These are phyloP conservation scores for Fragaria ananassa DNA, from an alignment of 306 rosid species.

Conservation along the genomic window DNA sequence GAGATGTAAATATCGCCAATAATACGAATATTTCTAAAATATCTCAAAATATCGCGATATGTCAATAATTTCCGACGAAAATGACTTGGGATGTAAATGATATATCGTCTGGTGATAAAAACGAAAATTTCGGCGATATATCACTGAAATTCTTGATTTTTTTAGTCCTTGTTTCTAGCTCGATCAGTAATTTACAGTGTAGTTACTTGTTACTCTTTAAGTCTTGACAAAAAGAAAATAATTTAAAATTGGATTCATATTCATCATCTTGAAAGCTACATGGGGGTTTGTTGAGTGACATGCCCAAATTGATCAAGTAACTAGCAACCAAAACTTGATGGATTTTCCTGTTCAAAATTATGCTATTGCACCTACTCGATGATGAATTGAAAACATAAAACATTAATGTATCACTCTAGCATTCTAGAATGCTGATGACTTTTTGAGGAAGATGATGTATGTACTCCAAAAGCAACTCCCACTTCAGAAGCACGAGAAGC, in stretches of 20 bases:
- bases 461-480: background rate
- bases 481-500: background rate
- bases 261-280: background rate
- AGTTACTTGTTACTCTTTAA: no score
- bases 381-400: background rate
- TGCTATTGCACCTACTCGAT: background rate
- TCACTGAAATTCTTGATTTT: no score
- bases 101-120: no score
- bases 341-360: background rate
- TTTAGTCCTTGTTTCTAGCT: no score
- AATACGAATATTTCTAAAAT: no score
- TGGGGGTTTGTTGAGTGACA: background rate
- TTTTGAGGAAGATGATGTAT: background rate
- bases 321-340: background rate
- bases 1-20: no score
- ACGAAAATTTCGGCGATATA: no score
- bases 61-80: no score
- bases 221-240: no score
- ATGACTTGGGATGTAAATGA: no score
- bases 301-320: background rate
- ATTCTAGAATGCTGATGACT: background rate
- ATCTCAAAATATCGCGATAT: no score
- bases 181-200: no score
- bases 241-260: background rate
- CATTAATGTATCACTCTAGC: background rate